These are phyloP conservation scores for Anacardium occidentale DNA, from an alignment of 345 rosid genomes.

Conservation along the genomic window DNA sequence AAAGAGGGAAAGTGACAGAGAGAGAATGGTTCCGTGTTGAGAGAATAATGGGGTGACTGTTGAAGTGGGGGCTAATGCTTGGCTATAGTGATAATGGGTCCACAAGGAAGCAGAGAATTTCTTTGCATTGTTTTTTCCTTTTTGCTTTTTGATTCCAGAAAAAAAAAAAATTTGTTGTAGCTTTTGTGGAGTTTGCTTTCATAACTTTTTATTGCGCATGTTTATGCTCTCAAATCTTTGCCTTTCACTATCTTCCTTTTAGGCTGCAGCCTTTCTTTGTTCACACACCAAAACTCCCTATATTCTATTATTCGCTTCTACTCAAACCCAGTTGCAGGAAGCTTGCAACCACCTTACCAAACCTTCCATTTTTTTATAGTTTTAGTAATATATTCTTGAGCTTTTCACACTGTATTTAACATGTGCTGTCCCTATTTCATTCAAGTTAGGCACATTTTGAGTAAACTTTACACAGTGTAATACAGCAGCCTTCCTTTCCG, in stretches of 20 bases:
- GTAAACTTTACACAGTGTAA: too few relatives aligned
- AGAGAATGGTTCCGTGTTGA: constrained; percentile 20
- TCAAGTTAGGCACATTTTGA: not conserved
- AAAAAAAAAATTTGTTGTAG: not conserved
- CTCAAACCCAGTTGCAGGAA: not conserved
- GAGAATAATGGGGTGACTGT: constrained; percentile 42
- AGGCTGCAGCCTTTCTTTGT: constrained; percentile 3
- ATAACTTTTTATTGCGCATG: constrained; percentile 30
- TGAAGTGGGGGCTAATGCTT: constrained; percentile 46
- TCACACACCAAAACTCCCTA: constrained; percentile 1
- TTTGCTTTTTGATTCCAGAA: constrained; percentile 5
- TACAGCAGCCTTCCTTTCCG: too few relatives aligned
- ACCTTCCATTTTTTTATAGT: not conserved
- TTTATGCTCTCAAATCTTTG: constrained; percentile 22
- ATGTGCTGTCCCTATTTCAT: not conserved
- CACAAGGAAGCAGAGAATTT: constrained; percentile 19
- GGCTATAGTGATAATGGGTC: constrained; percentile 67
- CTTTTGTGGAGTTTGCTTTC: constrained; percentile 12
- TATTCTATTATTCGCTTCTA: not conserved
- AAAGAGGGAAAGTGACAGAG: constrained; percentile 2
- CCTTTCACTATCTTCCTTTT: not conserved
- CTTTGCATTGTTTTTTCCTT: too few relatives aligned
- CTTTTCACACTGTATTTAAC: not conserved
- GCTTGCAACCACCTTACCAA: constrained; percentile 20
- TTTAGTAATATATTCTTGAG: not conserved